phyloP scores from a whole-genome alignment of 768 basidiomycete genomes.

The Gautieria morchelliformis region DNA sequence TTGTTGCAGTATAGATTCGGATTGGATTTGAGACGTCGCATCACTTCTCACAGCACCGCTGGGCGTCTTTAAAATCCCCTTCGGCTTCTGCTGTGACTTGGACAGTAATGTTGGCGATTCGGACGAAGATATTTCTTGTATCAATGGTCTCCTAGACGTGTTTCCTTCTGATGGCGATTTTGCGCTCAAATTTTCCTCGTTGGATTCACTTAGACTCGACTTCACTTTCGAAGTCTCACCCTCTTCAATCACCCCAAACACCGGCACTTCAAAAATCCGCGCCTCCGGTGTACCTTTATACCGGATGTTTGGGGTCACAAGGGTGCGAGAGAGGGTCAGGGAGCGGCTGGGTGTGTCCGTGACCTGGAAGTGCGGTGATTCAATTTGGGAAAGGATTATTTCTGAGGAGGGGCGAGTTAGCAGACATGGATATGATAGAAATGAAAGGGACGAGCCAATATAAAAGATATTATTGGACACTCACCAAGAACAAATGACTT shows the following conservation, averaged over 20 bases:
- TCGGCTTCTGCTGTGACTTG: neutral
- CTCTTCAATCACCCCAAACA: neutral
- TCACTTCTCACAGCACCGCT: neutral
- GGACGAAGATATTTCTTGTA: constrained; percentile 31
- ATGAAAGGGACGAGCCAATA: neutral
- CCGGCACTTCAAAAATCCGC: constrained; percentile 21
- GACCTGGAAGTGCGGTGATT: constrained; percentile 57
- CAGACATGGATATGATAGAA: neutral
- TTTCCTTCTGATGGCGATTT: neutral
- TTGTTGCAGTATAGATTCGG: no score
- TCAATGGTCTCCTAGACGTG: constrained; percentile 29
- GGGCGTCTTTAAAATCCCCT: constrained; percentile 2
- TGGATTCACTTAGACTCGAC: neutral
- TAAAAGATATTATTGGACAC: constrained; percentile 11
- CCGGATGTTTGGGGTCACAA: constrained; percentile 66
- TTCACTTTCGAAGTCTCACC: neutral
- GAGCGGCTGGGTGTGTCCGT: constrained; percentile 38
- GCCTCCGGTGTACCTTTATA: constrained; percentile 62
- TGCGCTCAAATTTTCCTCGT: neutral
- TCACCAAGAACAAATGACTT: constrained; percentile 61
- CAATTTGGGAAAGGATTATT: constrained; percentile 25
- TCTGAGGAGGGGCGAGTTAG: constrained; percentile 18
- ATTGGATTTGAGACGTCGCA: neutral
- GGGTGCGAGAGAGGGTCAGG: constrained; percentile 54
- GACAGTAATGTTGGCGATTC: neutral